Percentiles rank a stretch among this genome's conserved stretches.
phyloP scores from a whole-genome alignment of 2,329 filamentous ascomycete genomes.

The Epicoccum sorghinum region DNA sequence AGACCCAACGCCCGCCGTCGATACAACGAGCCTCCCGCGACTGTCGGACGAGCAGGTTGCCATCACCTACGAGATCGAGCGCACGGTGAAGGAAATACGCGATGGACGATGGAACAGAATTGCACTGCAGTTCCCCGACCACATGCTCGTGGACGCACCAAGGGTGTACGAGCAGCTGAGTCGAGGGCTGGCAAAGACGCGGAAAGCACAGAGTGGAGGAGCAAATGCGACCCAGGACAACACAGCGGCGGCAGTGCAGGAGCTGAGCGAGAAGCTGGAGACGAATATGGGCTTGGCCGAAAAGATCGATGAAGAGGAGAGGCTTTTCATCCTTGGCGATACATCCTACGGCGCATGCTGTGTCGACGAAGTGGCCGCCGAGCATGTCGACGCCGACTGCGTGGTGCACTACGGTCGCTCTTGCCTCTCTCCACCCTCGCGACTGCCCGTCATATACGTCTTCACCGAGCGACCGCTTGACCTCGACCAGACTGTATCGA shows the following conservation, averaged over 20 bases:
- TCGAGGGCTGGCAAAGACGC: slow-evolving; percentile 53
- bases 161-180: slow-evolving; percentile 74
- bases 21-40: slow-evolving; percentile 38
- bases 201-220: slow-evolving; percentile 19
- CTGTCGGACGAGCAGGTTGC: slow-evolving; percentile 72
- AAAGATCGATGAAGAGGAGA: slow-evolving; percentile 43
- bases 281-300: slow-evolving; percentile 19
- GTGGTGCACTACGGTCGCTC: slow-evolving; percentile 94
- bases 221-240: background rate
- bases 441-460: slow-evolving; percentile 87
- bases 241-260: slow-evolving; percentile 17
- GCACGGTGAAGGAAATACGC: slow-evolving; percentile 79
- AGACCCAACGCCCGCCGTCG: slow-evolving; percentile 54
- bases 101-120: slow-evolving; percentile 74
- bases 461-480: slow-evolving; percentile 79
- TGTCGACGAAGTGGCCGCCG: slow-evolving; percentile 94
- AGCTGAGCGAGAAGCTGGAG: slow-evolving; percentile 24
- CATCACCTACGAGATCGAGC: slow-evolving; percentile 81
- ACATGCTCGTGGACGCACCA: slow-evolving; percentile 86
- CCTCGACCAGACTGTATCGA: slow-evolving; percentile 60
- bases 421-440: slow-evolving; percentile 86
- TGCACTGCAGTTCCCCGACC: slow-evolving; percentile 94
- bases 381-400: slow-evolving; percentile 88
- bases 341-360: slow-evolving; percentile 98
- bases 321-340: slow-evolving; percentile 86